These are phyloP conservation scores for Phytophthora constricta DNA, from an alignment of 352 stramenopile species.

Conservation along the genomic window DNA sequence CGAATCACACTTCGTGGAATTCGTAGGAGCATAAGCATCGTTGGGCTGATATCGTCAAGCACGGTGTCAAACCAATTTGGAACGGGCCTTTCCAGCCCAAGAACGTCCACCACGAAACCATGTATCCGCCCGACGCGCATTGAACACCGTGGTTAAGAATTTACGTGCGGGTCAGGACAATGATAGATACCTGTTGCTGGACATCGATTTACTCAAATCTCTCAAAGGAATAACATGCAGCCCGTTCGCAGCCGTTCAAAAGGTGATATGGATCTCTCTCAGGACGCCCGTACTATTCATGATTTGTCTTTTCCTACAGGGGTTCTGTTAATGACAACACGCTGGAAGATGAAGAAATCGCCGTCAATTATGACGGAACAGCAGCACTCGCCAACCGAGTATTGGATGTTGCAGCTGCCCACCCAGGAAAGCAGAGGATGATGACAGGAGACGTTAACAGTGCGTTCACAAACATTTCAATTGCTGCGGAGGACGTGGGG, in stretches of 20 bases:
- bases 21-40: background rate
- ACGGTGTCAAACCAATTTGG: conserved; percentile 7
- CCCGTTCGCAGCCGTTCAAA: no score
- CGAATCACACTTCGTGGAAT: background rate
- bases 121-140: background rate
- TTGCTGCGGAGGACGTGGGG: conserved; percentile 2
- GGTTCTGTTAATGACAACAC: conserved; percentile 22
- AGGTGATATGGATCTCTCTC: no score
- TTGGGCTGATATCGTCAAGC: conserved; percentile 4
- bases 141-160: conserved; percentile 25
- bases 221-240: conserved; percentile 5
- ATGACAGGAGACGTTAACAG: conserved; percentile 8
- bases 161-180: conserved; percentile 18
- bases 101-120: conserved; percentile 2
- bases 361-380: conserved; percentile 1
- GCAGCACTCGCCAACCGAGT: conserved; percentile 1
- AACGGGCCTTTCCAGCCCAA: background rate
- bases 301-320: conserved; percentile 10
- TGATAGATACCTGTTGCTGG: conserved; percentile 18
- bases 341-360: background rate
- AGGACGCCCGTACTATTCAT: conserved; percentile 11
- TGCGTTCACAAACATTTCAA: conserved; percentile 1
- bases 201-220: background rate
- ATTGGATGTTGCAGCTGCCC: background rate
- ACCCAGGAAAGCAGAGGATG: background rate